Conservation (phyloP, 2,329 filamentous ascomycete genomes). For the Calonectria naviculata region DNA sequence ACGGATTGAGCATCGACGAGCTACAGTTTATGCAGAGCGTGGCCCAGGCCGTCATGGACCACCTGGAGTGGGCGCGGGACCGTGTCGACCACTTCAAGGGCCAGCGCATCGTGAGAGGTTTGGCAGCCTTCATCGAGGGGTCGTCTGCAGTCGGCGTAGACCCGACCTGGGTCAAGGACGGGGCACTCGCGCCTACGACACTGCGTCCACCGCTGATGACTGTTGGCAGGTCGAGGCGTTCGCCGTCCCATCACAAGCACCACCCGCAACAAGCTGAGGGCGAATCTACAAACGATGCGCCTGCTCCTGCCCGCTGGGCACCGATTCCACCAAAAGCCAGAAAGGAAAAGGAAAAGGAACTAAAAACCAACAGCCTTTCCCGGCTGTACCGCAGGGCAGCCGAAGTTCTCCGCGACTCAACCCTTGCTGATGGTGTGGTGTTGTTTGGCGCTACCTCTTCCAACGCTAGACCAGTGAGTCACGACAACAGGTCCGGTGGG, state of each 20-base stretch:
- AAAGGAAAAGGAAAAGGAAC: slow-evolving; percentile 4
- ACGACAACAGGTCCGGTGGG: slow-evolving; percentile 8
- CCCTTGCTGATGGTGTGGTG: slow-evolving; percentile 45
- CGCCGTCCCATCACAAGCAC: slow-evolving; percentile 14
- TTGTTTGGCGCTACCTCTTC: slow-evolving; percentile 43
- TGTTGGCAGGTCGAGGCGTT: slow-evolving; percentile 24
- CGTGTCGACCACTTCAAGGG: slow-evolving; percentile 63
- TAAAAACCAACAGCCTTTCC: slow-evolving; percentile 33
- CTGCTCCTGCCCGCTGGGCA: neutral
- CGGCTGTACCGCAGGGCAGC: slow-evolving; percentile 43
- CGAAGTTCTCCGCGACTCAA: slow-evolving; percentile 42
- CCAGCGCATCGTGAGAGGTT: slow-evolving; percentile 64
- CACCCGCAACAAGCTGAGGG: slow-evolving; percentile 21
- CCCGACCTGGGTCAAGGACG: slow-evolving; percentile 15
- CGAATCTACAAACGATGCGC: neutral
- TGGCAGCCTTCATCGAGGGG: slow-evolving; percentile 65
- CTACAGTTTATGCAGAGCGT: slow-evolving; percentile 67
- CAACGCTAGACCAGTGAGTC: slow-evolving; percentile 22
- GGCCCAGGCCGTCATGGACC: slow-evolving; percentile 66
- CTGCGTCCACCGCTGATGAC: slow-evolving; percentile 33
- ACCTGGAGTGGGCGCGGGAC: slow-evolving; percentile 67
- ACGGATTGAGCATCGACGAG: slow-evolving; percentile 60
- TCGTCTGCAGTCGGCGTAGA: slow-evolving; percentile 46
- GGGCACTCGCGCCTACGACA: slow-evolving; percentile 16
- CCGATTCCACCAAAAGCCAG: neutral